A percentile compares a stretch with the other conserved stretches of the same genome.
phyloP scores from a whole-genome alignment of 495 filamentous ascomycete genomes.

The Halenospora varia region DNA sequence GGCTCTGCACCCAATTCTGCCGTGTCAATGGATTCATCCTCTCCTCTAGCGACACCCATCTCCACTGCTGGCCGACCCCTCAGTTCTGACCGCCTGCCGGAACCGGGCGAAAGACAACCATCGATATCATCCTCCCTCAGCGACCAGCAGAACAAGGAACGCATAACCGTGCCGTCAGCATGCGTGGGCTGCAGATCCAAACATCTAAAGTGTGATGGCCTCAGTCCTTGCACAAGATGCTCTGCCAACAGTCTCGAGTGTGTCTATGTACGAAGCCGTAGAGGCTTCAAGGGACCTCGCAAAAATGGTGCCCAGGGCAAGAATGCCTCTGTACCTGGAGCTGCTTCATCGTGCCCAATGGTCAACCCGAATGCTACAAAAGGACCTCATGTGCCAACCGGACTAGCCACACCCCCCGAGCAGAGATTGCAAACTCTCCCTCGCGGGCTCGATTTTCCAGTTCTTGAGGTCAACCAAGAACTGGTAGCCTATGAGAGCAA shows the following conservation, averaged over 20 bases:
- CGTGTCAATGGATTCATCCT: background rate
- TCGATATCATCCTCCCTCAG: background rate
- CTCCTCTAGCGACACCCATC: background rate
- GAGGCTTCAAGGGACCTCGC: constrained; percentile 26
- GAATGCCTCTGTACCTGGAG: constrained; percentile 1
- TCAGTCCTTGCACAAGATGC: constrained; percentile 22
- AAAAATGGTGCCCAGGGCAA: constrained; percentile 18
- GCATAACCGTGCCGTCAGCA: constrained; percentile 21
- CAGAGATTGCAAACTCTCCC: constrained; percentile 18
- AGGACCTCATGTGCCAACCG: constrained; percentile 11
- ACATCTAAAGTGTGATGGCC: constrained; percentile 26
- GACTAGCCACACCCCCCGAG: constrained; percentile 19
- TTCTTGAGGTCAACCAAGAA: constrained; percentile 13
- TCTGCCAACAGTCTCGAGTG: constrained; percentile 23
- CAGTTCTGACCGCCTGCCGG: background rate
- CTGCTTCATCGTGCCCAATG: constrained; percentile 14
- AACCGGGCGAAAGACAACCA: background rate
- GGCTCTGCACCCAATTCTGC: background rate
- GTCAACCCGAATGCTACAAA: constrained; percentile 13
- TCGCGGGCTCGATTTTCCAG: constrained; percentile 11
- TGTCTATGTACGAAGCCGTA: constrained; percentile 19
- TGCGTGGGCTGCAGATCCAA: constrained; percentile 24
- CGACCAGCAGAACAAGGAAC: constrained; percentile 14
- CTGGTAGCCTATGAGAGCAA: constrained; percentile 20
- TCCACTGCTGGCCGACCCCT: background rate